Evolutionary conservation across 176 grass and related monocot genomes (phyloP).

Genomic region (Leersia perrieri): DNA sequence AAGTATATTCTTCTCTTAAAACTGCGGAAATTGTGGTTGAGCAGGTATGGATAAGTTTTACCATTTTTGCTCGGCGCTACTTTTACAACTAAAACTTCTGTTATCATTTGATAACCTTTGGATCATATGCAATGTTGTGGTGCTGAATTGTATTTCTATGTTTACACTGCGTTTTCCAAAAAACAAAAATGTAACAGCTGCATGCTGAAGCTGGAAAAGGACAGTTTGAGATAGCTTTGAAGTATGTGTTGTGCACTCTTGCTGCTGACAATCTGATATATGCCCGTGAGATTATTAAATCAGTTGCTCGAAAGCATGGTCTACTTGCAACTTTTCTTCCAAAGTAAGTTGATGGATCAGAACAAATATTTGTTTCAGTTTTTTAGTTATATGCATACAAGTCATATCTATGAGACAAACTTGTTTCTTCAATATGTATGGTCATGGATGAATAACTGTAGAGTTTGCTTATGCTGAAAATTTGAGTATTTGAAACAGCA

Average conservation of each 20-base stretch:
- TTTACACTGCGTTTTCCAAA: background rate
- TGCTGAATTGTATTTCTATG: conserved; percentile 3
- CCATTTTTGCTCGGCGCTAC: background rate
- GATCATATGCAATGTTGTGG: conserved; percentile 7
- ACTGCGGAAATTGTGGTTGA: conserved; percentile 71
- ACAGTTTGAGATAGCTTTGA: conserved; percentile 87
- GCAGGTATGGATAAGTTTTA: conserved; percentile 48
- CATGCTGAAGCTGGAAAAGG: conserved; percentile 95
- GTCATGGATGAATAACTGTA: conserved; percentile 2
- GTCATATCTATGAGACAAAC: background rate
- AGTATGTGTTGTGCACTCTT: conserved; percentile 75
- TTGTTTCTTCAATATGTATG: conserved; percentile 10
- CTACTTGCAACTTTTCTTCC: conserved; percentile 86
- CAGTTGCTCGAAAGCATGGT: conserved; percentile 76
- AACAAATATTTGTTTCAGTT: conserved; percentile 11
- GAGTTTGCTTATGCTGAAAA: background rate
- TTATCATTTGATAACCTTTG: conserved; percentile 12
- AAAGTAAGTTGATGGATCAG: conserved; percentile 64
- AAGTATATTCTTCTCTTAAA: conserved; percentile 76
- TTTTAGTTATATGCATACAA: conserved; percentile 17
- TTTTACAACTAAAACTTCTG: background rate
- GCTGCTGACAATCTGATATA: conserved; percentile 95
- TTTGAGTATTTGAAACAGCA: conserved; percentile 10
- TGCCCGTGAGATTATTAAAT: conserved; percentile 84
- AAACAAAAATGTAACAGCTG: conserved; percentile 45